Base-by-base conservation (phyloP, 2,329 filamentous ascomycete genomes). In the Hypoxylon sp. region DNA sequence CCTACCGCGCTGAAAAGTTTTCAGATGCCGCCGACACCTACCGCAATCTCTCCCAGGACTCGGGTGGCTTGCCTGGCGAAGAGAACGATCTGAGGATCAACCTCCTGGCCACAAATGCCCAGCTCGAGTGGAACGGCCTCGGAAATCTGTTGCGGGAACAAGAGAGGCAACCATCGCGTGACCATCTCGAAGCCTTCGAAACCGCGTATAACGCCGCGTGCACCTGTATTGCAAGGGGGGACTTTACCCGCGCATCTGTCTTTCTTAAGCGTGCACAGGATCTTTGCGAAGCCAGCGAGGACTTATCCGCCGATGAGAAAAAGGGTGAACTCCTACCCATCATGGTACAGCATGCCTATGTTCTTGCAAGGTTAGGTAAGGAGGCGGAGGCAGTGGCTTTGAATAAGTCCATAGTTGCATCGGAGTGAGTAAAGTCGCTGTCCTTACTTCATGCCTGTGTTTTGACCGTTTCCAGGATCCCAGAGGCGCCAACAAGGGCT, bases 171-270 rank as follows among this genome's bases (percentile, higher is more conserved):
- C 83, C 86, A 7, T 81, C 81, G 6, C 82, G 85, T 65, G 88
- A 90, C 67, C 89, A 92, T 73, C 81, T 92, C 27, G 91, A 94
- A 69, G 88, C 90, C 1, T 96, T 96, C 73, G 93, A 96, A 82
- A 90, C 91, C 27, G 90, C 92, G 10, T 97, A 93, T 81, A 97
- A 97, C 79, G 87, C 89, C 25, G 93, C 92, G 7, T 95, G 92
- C 78, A 86, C 86, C 20, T 89, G 88, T 77, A 90, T 96, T 74
- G 91, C 91, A 13, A 85, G 88, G 51, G 91, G 89, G 6, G 90
- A 92, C 73, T 83, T 92, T 40, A 85, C 81, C 3, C 86, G 89
- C 72, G 92, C 89, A 1, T 85, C 89, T 22, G 82, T 91, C 25
- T 83, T 95, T 63, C 81, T 96, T 66, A 91, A 90, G 80, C 86